Evolutionary conservation across 2,329 filamentous ascomycete genomes (phyloP).

Genomic region (Neurospora sp.): DNA sequence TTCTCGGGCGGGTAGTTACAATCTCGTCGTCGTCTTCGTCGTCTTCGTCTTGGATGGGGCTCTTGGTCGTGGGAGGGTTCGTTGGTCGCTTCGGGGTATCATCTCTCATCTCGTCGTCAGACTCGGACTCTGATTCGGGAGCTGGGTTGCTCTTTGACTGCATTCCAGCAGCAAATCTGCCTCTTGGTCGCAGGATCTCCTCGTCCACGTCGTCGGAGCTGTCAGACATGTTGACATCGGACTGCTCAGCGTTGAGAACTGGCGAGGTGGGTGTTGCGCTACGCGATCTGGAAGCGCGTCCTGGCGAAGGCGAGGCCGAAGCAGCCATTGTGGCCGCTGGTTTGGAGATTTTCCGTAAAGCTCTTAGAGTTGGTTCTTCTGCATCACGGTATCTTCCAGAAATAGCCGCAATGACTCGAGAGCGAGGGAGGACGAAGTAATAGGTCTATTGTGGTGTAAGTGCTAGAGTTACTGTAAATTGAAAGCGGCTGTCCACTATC

Average conservation of each 20-base stretch:
- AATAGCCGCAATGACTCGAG: neutral
- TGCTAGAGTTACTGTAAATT: neutral
- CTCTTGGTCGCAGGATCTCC: slow-evolving; percentile 44
- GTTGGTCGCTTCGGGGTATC: slow-evolving; percentile 13
- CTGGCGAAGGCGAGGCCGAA: slow-evolving; percentile 34
- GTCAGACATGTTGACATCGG: slow-evolving; percentile 12
- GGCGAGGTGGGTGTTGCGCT: slow-evolving; percentile 11
- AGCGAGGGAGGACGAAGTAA: neutral
- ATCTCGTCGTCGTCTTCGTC: slow-evolving; percentile 31
- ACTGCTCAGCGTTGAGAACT: slow-evolving; percentile 4
- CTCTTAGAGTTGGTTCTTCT: neutral
- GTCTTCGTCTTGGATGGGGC: slow-evolving; percentile 12
- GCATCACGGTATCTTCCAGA: neutral
- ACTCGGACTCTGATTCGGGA: slow-evolving; percentile 16
- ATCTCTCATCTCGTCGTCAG: slow-evolving; percentile 27
- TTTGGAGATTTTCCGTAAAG: neutral
- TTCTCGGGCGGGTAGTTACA: slow-evolving; percentile 30
- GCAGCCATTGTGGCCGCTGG: slow-evolving; percentile 35
- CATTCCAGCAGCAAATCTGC: slow-evolving; percentile 56
- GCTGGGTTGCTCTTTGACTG: slow-evolving; percentile 25
- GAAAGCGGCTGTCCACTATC: neutral
- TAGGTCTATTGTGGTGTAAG: neutral
- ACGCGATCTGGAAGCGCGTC: slow-evolving; percentile 23
- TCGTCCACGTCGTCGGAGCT: slow-evolving; percentile 26
- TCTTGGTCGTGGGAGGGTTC: slow-evolving; percentile 9